phyloP scores from a whole-genome alignment of 2,329 filamentous ascomycete genomes.

The Dactylella cylindrospora region DNA sequence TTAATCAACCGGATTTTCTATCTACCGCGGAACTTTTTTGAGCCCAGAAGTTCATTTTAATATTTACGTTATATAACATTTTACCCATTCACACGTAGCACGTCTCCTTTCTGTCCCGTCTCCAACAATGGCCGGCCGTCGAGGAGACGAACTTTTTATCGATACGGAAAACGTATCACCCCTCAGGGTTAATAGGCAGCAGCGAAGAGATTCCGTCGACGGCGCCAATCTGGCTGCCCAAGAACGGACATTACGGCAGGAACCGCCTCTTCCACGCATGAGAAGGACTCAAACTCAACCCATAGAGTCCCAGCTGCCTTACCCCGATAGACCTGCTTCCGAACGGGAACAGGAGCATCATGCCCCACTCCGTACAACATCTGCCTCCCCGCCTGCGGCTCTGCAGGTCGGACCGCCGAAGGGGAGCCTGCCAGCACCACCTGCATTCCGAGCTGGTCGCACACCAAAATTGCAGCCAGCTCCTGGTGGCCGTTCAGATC shows the following conservation, averaged over 20 bases:
- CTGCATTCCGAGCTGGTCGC: constrained; percentile 46
- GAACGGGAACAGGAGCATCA: constrained; percentile 43
- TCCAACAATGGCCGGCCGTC: constrained; percentile 45
- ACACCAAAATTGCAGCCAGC: constrained; percentile 45
- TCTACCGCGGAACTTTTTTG: constrained; percentile 19
- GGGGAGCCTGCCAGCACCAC: constrained; percentile 46
- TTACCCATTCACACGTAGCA: constrained; percentile 1
- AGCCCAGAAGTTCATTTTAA: constrained; percentile 21
- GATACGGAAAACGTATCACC: constrained; percentile 35
- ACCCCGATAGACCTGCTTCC: constrained; percentile 47
- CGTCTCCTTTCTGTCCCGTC: constrained; percentile 12
- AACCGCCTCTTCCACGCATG: constrained; percentile 45
- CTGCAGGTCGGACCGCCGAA: constrained; percentile 46
- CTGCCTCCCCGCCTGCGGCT: constrained; percentile 34
- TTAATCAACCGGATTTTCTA: constrained; percentile 32
- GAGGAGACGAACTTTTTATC: constrained; percentile 43
- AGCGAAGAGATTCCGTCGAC: constrained; percentile 37
- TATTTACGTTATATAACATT: constrained; percentile 12
- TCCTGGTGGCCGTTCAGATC: constrained; percentile 33
- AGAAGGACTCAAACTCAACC: constrained; percentile 44
- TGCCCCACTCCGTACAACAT: constrained; percentile 35
- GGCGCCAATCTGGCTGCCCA: constrained; percentile 41
- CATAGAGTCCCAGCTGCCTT: constrained; percentile 45
- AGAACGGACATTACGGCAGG: constrained; percentile 43
- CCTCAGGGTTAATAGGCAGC: constrained; percentile 27